phyloP scores from a whole-genome alignment of 2,329 filamentous ascomycete genomes.

The Neocatenulostroma microsporum region DNA sequence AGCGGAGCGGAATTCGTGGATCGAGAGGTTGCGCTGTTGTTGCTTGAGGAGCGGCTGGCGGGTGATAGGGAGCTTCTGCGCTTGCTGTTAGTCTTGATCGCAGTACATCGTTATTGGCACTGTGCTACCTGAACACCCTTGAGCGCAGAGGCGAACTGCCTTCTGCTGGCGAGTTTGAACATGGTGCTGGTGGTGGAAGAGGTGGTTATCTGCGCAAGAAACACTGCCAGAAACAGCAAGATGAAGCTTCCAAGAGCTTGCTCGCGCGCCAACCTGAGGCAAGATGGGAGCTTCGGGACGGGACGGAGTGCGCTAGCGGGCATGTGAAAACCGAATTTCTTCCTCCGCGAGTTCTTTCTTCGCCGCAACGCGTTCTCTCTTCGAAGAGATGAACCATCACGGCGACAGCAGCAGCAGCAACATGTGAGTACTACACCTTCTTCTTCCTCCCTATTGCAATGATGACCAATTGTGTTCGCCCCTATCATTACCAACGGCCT shows the following conservation, averaged over 20 bases:
- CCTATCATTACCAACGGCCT: constrained; percentile 49
- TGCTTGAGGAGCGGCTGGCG: constrained; percentile 50
- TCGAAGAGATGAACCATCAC: too few species aligned
- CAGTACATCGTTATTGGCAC: neutral
- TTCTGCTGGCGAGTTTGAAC: constrained; percentile 80
- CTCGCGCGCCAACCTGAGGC: too few species aligned
- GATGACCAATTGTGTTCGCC: constrained; percentile 58
- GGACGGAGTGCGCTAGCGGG: too few species aligned
- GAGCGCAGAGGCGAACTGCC: constrained; percentile 72
- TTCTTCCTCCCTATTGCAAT: constrained; percentile 21
- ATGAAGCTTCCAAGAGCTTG: constrained; percentile 3
- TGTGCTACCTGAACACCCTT: constrained; percentile 61
- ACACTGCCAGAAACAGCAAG: neutral
- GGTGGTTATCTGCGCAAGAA: too few species aligned
- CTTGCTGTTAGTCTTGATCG: neutral
- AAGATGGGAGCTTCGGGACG: too few species aligned
- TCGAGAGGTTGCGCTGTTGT: constrained; percentile 81
- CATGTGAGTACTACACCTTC: too few species aligned
- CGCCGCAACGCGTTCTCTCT: too few species aligned
- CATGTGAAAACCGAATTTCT: too few species aligned
- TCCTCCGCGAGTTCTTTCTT: too few species aligned
- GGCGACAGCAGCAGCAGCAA: too few species aligned
- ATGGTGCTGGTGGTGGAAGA: constrained; percentile 41
- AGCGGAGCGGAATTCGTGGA: constrained; percentile 97
- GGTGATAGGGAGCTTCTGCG: constrained; percentile 51